A percentile compares a stretch with the other conserved stretches of the same genome.
Conservation (phyloP, 2,329 filamentous ascomycete species). For the Botrytis aclada region DNA sequence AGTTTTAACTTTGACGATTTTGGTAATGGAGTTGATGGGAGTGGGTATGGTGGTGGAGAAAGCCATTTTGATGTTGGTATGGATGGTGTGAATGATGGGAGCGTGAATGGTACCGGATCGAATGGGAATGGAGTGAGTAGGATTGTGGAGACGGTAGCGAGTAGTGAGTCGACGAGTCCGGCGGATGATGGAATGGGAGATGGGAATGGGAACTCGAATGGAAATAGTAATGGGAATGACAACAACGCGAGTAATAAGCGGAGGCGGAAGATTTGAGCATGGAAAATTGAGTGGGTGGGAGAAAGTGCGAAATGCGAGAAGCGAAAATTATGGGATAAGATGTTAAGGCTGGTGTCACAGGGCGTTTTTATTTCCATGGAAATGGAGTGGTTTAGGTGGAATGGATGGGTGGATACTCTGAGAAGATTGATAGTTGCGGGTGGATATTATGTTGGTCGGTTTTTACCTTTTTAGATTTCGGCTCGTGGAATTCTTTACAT, state of each 20-base stretch:
- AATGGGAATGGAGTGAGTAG: conserved; percentile 8
- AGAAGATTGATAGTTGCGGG: not conserved
- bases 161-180: conserved; percentile 29
- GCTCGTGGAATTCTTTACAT: not conserved
- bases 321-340: not conserved
- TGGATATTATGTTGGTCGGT: not conserved
- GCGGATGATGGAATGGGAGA: conserved; percentile 16
- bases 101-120: not conserved
- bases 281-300: not conserved
- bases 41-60: conserved; percentile 21
- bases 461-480: not conserved
- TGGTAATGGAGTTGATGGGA: conserved; percentile 19
- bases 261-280: conserved; percentile 28
- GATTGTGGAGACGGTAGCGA: conserved; percentile 26
- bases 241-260: conserved; percentile 27
- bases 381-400: not conserved
- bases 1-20: conserved; percentile 28
- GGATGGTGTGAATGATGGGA: conserved; percentile 30
- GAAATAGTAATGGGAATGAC: not conserved
- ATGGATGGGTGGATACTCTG: not conserved
- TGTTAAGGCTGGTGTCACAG: not conserved
- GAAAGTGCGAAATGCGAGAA: not conserved
- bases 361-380: conserved; percentile 6
- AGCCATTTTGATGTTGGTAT: conserved; percentile 35
- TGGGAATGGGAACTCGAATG: conserved; percentile 20